Base-by-base conservation (phyloP, 2,329 filamentous ascomycete genomes). In the Sporothrix globosa region DNA sequence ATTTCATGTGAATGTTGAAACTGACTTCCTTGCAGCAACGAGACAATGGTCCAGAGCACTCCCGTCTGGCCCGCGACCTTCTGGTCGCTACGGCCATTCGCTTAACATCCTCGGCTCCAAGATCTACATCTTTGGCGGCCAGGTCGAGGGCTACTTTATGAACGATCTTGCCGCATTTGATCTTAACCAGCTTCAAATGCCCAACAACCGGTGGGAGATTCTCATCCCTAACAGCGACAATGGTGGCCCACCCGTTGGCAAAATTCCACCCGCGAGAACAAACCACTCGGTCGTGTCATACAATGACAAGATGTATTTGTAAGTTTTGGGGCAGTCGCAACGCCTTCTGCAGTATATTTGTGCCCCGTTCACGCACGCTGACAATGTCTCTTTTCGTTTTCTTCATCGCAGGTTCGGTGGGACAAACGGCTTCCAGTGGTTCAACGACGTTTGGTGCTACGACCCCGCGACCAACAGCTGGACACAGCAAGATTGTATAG, bases 391-490 rank as follows among this genome's bases (percentile, higher is more conserved):
- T 46, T 63, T 27, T 9, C 30, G n/a, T 30, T 19, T 9, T n/a
- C 19, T 30, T 63, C 58, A 27, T 46, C 21, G 39, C 50, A 96
- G 92, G n/a, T 99, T 99, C 78, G 96, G 96, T 75, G 96, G 96
- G 73, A 99, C 96, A 1, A 97, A 99, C 78, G 96, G 96, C 53
- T 88, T 94, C 70, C 90, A 92, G 76, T 99, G 96, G 96, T 99
- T 98, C 83, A 99, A 98, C 79, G 96, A 99, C 78, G 96, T 99
- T 63, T 99, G 96, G 96, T 92, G 90, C 68, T 99, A 96, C 79
- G 95, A 97, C 76, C 92, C 94, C 9, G 85, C 89, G 69, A 83
- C 87, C 60, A 97, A 97, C 79, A 83, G 86, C 70, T 99, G 96
- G 96, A 83, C 88, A 11, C 91, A 96, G 78, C 85, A 97, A 70